A percentile compares a stretch with the other conserved stretches of the same genome.
Conservation (phyloP, 1,139 yeast species). For the Zygosaccharomyces pseudobailii region DNA sequence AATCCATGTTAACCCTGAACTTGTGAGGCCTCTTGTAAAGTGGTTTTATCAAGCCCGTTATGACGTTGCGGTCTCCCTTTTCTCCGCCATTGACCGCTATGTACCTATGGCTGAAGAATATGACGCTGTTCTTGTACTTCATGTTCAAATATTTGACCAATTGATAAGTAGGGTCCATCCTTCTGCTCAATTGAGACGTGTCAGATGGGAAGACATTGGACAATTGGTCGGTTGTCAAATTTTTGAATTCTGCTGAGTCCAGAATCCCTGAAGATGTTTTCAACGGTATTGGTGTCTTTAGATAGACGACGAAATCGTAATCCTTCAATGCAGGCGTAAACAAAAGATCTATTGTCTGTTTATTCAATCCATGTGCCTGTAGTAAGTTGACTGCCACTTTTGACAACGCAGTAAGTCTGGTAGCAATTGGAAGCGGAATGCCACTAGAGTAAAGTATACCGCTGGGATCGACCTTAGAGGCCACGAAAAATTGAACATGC, state of each 20-base stretch:
- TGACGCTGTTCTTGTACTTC: slow-evolving; percentile 48
- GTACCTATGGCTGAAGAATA: slow-evolving; percentile 56
- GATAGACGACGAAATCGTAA: slow-evolving; percentile 69
- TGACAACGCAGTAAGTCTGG: slow-evolving; percentile 82
- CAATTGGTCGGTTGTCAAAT: slow-evolving; percentile 41
- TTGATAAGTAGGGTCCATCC: slow-evolving; percentile 53
- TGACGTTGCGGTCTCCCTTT: slow-evolving; percentile 42
- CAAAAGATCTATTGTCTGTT: slow-evolving; percentile 48
- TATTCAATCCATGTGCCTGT: slow-evolving; percentile 42
- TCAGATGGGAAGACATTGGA: slow-evolving; percentile 33
- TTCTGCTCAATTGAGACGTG: slow-evolving; percentile 32
- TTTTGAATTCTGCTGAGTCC: slow-evolving; percentile 57
- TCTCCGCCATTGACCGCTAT: slow-evolving; percentile 48
- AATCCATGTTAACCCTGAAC: slow-evolving; percentile 77
- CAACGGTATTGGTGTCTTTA: slow-evolving; percentile 45
- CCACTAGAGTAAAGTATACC: slow-evolving; percentile 80
- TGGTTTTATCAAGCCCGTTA: slow-evolving; percentile 81
- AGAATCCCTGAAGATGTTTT: slow-evolving; percentile 52
- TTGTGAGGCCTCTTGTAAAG: slow-evolving; percentile 48
- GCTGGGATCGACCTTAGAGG: slow-evolving; percentile 72
- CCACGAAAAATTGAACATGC: slow-evolving; percentile 76
- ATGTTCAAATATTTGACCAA: slow-evolving; percentile 52
- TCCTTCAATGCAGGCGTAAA: slow-evolving; percentile 81
- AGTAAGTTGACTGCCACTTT: slow-evolving; percentile 63
- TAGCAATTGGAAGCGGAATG: slow-evolving; percentile 70